These are phyloP conservation scores for Lentinula sp. DNA, from an alignment of 768 basidiomycete genomes.

Conservation along the genomic window DNA sequence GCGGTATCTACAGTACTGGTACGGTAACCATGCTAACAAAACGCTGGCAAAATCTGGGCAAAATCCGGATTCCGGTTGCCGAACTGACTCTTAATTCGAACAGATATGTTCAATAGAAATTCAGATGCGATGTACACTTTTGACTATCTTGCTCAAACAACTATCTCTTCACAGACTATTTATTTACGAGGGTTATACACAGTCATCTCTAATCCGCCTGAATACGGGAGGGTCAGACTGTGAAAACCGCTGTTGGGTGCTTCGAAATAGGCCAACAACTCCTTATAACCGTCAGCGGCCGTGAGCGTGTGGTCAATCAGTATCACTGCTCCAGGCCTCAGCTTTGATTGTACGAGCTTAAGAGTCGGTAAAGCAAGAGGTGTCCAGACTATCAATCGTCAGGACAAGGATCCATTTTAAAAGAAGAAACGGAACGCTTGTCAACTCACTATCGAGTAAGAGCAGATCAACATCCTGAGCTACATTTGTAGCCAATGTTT, in stretches of 20 bases:
- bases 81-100: too few relatives aligned
- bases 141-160: too few relatives aligned
- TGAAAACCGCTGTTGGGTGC: background rate
- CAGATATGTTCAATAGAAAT: too few relatives aligned
- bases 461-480: slow-evolving; percentile 3
- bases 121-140: too few relatives aligned
- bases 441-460: slow-evolving; percentile 4
- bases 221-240: background rate
- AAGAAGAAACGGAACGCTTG: background rate
- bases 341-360: slow-evolving; percentile 6
- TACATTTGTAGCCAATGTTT: background rate
- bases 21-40: too few relatives aligned
- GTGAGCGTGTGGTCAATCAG: background rate
- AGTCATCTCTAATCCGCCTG: slow-evolving; percentile 4
- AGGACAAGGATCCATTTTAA: background rate
- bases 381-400: slow-evolving; percentile 4
- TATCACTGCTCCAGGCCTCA: slow-evolving; percentile 2
- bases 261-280: background rate
- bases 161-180: background rate
- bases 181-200: background rate
- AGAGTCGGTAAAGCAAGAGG: slow-evolving; percentile 7
- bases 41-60: too few relatives aligned
- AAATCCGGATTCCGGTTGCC: too few relatives aligned
- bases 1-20: too few relatives aligned
- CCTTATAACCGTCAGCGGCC: background rate